Base-by-base conservation (phyloP, 1,284 basidiomycete species). In the Boletus smithii region DNA sequence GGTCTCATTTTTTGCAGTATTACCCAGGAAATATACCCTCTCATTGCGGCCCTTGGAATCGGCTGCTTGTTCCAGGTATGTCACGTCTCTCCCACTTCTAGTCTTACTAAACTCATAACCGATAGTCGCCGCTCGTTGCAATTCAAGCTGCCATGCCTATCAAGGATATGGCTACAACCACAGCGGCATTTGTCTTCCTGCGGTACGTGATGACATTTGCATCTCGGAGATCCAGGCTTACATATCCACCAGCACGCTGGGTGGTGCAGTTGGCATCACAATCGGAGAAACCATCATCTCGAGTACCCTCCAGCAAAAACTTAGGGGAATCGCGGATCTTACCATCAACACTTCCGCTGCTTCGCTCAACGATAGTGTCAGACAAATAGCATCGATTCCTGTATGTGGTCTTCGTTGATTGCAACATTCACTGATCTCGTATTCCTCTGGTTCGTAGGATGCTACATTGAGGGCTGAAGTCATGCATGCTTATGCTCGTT, bases 401-500 rank as follows among this genome's bases (percentile, higher is more conserved):
- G 83, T 83, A 70, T 62, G 34, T 42, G 20, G 29, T 43, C 63
- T 58, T 34, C 47, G 20, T 31, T 14, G 20, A 16, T 32, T 13
- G 13, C 24, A 17, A 31, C 20, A 7, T 6, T 33, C 16, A 20
- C 34, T 50, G 44, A 53, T 36, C 3, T 42, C 3, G 22, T 20
- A 24, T 38, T 32, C 30, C n/a, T 47, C 23, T 27, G 33, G 26
- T 8, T 30, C 39, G 27, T 54, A 83, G 80, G 73, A 88, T 59
- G 60, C 72, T 11, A 59, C 55, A 5, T 55, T 70, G 32, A 74
- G 76, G 18, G 58, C 68, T 5, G 66, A 73, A 45, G 72, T 92
- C 9, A 81, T 85, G 46, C 74, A 87, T 51, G 86, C 85, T 0
- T 92, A 85, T 62, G 73, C 85, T 20, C 70, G 77, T 39, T 78